Percentiles rank a stretch among this genome's conserved stretches.
phyloP scores from a whole-genome alignment of 108 stramenopile genomes.

The Discostella stelligeroides region DNA sequence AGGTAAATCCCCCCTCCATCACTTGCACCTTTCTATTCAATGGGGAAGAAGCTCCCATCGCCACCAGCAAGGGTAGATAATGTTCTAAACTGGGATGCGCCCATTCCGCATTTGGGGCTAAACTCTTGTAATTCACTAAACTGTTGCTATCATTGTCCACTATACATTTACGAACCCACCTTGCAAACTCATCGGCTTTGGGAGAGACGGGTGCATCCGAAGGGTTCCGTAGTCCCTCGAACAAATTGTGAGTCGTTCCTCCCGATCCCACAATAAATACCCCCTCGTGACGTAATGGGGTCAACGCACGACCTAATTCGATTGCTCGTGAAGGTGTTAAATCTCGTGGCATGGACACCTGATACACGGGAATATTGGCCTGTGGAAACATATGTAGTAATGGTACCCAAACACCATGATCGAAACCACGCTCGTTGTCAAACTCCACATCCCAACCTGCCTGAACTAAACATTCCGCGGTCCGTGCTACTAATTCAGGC shows the following conservation, averaged over 20 bases:
- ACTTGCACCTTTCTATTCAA: too few relatives aligned
- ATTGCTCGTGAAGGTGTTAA: conserved; percentile 55
- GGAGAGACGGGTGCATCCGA: not conserved
- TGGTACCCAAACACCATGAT: conserved; percentile 92
- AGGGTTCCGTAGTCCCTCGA: not conserved
- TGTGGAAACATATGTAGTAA: conserved; percentile 78
- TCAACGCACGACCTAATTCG: conserved; percentile 65
- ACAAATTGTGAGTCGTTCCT: conserved; percentile 71
- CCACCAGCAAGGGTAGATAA: not conserved
- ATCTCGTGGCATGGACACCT: conserved; percentile 56
- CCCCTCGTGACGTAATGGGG: conserved; percentile 60
- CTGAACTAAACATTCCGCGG: conserved; percentile 37
- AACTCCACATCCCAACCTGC: conserved; percentile 38
- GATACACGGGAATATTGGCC: conserved; percentile 81
- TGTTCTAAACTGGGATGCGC: not conserved
- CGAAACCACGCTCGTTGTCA: conserved; percentile 65
- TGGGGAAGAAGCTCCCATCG: conserved; percentile 6
- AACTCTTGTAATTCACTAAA: not conserved
- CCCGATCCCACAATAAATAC: conserved; percentile 79
- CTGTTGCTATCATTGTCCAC: not conserved
- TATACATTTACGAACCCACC: not conserved
- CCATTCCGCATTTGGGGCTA: not conserved
- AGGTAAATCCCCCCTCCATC: too few relatives aligned
- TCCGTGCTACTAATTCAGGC: conserved; percentile 55
- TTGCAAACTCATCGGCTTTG: not conserved